Base-by-base conservation (phyloP, 2,329 filamentous ascomycete species). In the Endothia cerciana region DNA sequence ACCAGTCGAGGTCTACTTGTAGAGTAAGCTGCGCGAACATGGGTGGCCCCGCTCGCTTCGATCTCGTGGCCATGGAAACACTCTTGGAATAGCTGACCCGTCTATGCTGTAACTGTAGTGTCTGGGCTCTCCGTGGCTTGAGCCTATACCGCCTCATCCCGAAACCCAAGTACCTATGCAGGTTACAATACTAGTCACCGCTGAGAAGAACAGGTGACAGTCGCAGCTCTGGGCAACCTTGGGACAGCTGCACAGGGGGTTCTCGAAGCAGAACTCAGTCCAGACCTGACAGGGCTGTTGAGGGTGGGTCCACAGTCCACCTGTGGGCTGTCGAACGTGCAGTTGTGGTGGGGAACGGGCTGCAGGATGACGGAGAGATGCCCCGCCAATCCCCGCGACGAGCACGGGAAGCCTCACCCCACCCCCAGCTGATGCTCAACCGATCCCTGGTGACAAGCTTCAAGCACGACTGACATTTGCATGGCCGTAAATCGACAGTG, bases 361-460 rank as follows among this genome's bases (percentile, higher is more conserved):
- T 66, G 65, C 65, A 53, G 51, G 10, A 59, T 65, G 63, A 67
- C 65, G 60, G 30, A 38, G 55, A 59, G 33, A 53, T 58, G 55
- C 65, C 63, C 65, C 65, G 47, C 65, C 64, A 67, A 53, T 62
- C 62, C 40, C 59, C 63, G 43, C 59, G 38, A 55, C 43, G 13
- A 43, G 59, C 30, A 60, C 28, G 53, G 59, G 40, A 19, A 57
- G 53, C 56, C 53, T 47, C 43, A 65, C 43, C 63, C 53, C 36
- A 58, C 65, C 36, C 62, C 62, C 55, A 51, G 53, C 41, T 15
- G 41, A 41, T 61, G 17, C 53, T 60, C 36, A 53, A 56, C 40
- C 59, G 62, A 67, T 67, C 59, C 53, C 45, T 60, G 49, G 59
- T 59, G 57, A 49, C 43, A 38, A 43, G 36, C 33, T 57, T 57